A percentile compares a stretch with the other conserved stretches of the same genome.
These are phyloP conservation scores for Ormosia emarginata DNA, from an alignment of 306 rosid genomes.

Conservation along the genomic window DNA sequence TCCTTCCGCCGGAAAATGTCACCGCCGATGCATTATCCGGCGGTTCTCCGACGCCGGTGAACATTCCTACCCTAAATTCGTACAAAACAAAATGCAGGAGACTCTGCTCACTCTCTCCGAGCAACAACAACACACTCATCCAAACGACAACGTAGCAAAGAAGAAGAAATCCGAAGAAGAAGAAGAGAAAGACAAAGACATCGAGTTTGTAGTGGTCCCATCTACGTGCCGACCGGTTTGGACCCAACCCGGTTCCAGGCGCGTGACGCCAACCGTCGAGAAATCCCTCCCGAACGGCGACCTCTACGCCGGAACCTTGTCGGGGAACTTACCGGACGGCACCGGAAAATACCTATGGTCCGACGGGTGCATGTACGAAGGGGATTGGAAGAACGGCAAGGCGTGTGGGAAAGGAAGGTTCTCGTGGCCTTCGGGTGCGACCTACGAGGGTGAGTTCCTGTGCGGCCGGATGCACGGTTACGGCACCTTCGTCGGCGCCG, in stretches of 20 bases:
- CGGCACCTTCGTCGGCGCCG: conserved; percentile 38
- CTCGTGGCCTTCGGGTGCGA: conserved; percentile 53
- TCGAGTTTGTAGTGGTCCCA: conserved; percentile 26
- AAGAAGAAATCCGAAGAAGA: conserved; percentile 25
- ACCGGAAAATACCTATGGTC: conserved; percentile 46
- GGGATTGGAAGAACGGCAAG: conserved; percentile 45
- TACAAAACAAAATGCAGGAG: conserved; percentile 36
- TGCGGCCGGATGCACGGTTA: conserved; percentile 34
- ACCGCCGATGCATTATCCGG: conserved; percentile 10
- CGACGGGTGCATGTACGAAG: conserved; percentile 52
- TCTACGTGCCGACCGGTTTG: conserved; percentile 21
- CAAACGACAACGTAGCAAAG: background rate
- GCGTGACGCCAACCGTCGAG: conserved; percentile 29
- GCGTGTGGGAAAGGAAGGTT: conserved; percentile 40
- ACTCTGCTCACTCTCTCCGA: conserved; percentile 37
- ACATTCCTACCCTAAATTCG: background rate
- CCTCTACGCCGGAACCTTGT: conserved; percentile 37
- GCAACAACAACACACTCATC: background rate
- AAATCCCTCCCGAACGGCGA: conserved; percentile 36
- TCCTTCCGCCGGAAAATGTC: conserved; percentile 18
- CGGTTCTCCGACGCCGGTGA: background rate
- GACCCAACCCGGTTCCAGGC: conserved; percentile 26
- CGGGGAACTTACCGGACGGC: conserved; percentile 40
- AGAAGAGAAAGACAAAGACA: background rate
- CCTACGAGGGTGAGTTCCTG: conserved; percentile 46